Evolutionary conservation across 257 asterid species (phyloP), one percentile per base, ranked within the genome.

Genomic region (Solanum lignicaule): DNA sequence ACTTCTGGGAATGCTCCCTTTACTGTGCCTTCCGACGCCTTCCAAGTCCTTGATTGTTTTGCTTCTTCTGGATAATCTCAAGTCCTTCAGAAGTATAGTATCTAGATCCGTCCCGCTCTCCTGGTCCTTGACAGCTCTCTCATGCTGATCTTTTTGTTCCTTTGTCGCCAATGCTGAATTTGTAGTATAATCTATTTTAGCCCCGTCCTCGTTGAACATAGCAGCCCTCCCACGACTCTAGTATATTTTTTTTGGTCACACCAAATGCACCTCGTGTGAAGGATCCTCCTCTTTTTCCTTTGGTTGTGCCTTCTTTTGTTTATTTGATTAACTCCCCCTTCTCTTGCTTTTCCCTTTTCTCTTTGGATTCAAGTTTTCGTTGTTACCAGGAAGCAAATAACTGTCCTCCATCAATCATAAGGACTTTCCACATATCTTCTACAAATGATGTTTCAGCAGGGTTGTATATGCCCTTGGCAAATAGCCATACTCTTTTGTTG

Each of bases 401-500:
- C 0, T 41, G 4, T 41, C 46, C 46, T 0, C 46, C 46, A 9
- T 41, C 46, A 41, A 41, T 41, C 46, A 9, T 41, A 41, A 3
- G 46, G 46, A 41, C 14, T 9, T 3, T 39, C 9, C 43, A 39
- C 43, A 39, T 12, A 39, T 39, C 43, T 39, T 79, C 31, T 41
- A 12, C 60, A 93, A 89, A 72, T 94, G 95, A 88, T 91, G 90
- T 62, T 88, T 87, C 38, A 94, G 91, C 35, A 92, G 38, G 6
- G 92, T 81, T 58, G 72, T 48, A 81, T 94, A 95, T 79, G 91
- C 89, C 92, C 90, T 89, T 13, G 94, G 94, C 87, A 93, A 86
- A 84, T 90, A 90, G 32, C 86, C 36, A 43, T 90, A 46, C 48
- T 89, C 90, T 84, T 66, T 46, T 7, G 41, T 48, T 48, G 60